Evolutionary conservation across 805 yeast genomes (phyloP), one percentile per base, ranked within the genome.

Genomic region (Lachancea nothofagi): DNA sequence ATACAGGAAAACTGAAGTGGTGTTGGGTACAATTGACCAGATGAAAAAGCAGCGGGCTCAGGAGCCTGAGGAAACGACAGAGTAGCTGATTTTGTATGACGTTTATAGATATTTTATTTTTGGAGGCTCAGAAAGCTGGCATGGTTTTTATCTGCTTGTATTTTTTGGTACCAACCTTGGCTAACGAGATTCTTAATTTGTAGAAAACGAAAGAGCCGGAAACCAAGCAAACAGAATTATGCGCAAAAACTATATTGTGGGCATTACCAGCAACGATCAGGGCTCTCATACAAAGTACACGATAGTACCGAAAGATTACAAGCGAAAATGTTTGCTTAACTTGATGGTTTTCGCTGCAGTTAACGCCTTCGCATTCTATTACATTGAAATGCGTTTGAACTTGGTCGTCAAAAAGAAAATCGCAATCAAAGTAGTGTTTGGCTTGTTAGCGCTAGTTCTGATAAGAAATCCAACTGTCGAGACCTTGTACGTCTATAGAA

Each of bases 1-100:
- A 19, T 54, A 80, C 55, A 67, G 89, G 45, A 75, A 72, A 61
- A 77, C 81, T 48, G 93, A 84, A 57, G 75, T 72, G 43, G 85
- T 84, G 45, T 69, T 85, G 36, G 94, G 94, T 27, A 63, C 70
- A 2, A 65, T 69, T 45, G 73, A 66, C 28, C 71, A 67, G 40
- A 44, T 63, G 10, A 69, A 59, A 50, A 61, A 50, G 30, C 55
- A 57, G 38, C 55, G 61, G 43, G 59, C 50, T n/a, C 59, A 53
- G 30, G 61, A 56, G 24, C 50, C 48, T 26, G 47, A 40, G 13
- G 36, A 35, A 19, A 22, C 10, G 15, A 14, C 15, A 5, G 31
- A 25, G 14, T 21, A 17, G 3, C 20, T 5, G 13, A 21, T 2
- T n/a, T 3, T 13, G 3, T 8, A 17, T 12, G 10, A 23, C n/a